Base-by-base conservation (phyloP, 306 rosid species). In the Cajanus cajan region DNA sequence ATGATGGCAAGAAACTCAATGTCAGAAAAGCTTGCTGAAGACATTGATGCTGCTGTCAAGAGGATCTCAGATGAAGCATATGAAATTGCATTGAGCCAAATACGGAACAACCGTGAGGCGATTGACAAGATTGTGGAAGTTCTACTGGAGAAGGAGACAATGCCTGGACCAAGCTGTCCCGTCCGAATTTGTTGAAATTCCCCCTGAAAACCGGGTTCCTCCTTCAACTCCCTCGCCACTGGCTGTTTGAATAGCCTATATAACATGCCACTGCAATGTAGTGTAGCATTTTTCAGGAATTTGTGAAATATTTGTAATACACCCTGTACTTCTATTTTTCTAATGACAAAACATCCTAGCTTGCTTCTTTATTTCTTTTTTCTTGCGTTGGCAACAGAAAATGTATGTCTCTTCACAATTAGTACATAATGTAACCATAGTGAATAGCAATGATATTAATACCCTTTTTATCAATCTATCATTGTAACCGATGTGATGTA, bases 1-100 rank as follows among this genome's bases (percentile, higher is more conserved):
- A 95, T 92, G 98, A 95, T 95, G 98, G 98, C 98, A 21, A 91
- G 98, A 86, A 92, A 95, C 83, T 95, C 97, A 8, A 95, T 95
- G 98, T 95, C 98, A 1, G 98, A 95, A 80, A 95, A 76, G 86
- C 98, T 95, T 14, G 98, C 98, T 2, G 94, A 87, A 89, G 99
- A 95, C 87, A 95, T 95, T 5, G 99, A 95, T 47, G 15, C 85
- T 16, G 98, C 99, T 22, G 78, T 93, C 75, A 95, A 95, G 90
- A 90, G 84, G 79, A 2, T 95, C 65, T 91, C 99, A 14, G 98
- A 92, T 33, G 90, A 91, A 76, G 99, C 96, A 8, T 93, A 95
- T 51, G 88, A 88, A 87, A 91, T 95, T 65, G 94, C 99, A 2
- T 82, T 95, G 85, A 74, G 67, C 73, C 99, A 95, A 84, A 91